Base-by-base conservation (phyloP, 2,329 filamentous ascomycete genomes). In the Boeremia exigua region DNA sequence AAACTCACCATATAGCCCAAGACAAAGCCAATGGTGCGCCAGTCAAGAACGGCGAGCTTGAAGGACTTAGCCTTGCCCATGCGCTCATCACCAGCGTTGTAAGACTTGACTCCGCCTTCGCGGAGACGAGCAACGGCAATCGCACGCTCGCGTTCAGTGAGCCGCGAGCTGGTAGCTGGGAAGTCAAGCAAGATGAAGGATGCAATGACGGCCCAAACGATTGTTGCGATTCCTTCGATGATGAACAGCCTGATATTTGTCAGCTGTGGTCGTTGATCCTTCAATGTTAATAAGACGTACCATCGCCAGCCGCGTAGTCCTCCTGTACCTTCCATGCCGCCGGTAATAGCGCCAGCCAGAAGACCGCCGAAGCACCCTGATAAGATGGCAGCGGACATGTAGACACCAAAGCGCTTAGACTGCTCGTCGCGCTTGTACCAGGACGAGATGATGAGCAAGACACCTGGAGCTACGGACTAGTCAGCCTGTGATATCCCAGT, bases 381-480 rank as follows among this genome's bases (percentile, higher is more conserved):
- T 2, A 84, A 74, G 2, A 86, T 81, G 0, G 82, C 83, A 1
- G 81, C 82, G n/a, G 84, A 82, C 57, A 85, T 83, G 61, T 84
- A 86, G 1, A 87, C 69, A 7, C 79, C 82, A 39, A 84, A 83
- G 2, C 85, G 79, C 46, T 83, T 84, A 0, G 81, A 80, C 37
- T 86, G 79, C 61, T 87, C 85, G 11, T 80, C 79, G 44, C 79
- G 81, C 56, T 83, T 82, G 64, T 87, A 87, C 84, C 84, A 87
- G 0, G 78, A 84, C 0, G 82, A 84, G 6, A 87, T 76, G 19
- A 83, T 78, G 40, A 81, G 79, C 40, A 84, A 73, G 38, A 85
- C 79, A 25, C 83, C 84, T 0, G 84, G 83, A 40, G 81, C 83
- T 52, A 17, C 14, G 33, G 3, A 4, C 14, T 12, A 6, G 9